Percentiles rank a stretch among this genome's conserved stretches.
phyloP scores from a whole-genome alignment of 331 rosid genomes.

The Quercus tomentella region DNA sequence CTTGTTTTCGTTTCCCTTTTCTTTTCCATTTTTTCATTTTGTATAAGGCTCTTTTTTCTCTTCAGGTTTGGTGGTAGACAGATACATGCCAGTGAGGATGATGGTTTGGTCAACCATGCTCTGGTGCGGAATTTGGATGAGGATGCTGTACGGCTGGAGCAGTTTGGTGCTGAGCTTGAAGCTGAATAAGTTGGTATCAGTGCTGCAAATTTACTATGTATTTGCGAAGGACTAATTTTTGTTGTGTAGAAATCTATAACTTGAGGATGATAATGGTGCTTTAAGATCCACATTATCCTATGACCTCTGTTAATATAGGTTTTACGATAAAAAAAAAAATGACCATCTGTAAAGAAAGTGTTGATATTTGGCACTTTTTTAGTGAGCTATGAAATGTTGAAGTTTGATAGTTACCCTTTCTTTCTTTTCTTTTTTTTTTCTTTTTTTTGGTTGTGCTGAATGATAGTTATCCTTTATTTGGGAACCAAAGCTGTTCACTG shows the following conservation, averaged over 20 bases:
- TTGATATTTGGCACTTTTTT: neutral
- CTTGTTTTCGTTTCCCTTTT: neutral
- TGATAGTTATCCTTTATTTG: neutral
- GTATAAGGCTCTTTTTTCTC: neutral
- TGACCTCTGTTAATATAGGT: neutral
- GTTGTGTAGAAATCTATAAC: conserved; percentile 3
- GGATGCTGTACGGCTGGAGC: conserved; percentile 73
- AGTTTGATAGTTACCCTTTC: neutral
- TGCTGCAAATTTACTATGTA: neutral
- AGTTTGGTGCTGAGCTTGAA: conserved; percentile 90
- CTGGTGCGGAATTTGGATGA: conserved; percentile 57
- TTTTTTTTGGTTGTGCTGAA: too few species aligned
- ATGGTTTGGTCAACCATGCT: conserved; percentile 81
- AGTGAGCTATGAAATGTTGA: neutral
- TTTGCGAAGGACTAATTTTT: neutral
- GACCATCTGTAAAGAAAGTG: neutral
- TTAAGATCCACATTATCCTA: neutral
- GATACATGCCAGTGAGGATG: conserved; percentile 86
- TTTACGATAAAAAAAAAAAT: neutral
- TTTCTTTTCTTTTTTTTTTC: neutral
- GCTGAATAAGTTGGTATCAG: conserved; percentile 41
- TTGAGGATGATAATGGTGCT: neutral
- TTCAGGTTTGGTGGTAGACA: conserved; percentile 92
- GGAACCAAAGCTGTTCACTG: too few species aligned
- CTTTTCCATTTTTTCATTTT: neutral